Base-by-base conservation (phyloP, 805 yeast genomes). In the Schwanniomyces yamadae region DNA sequence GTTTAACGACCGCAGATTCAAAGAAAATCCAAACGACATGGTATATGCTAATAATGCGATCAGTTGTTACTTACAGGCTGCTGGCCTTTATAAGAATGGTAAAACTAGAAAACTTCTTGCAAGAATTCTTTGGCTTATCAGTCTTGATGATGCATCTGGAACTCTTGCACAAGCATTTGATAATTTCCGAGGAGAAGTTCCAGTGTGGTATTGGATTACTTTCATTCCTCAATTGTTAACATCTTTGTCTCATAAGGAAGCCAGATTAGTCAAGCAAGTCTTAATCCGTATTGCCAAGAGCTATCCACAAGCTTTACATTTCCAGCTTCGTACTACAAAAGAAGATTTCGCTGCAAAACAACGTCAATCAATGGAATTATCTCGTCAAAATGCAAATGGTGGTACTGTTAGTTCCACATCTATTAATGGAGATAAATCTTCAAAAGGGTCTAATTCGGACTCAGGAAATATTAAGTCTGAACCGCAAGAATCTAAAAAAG, bases 141-240 rank as follows among this genome's bases (percentile, higher is more conserved):
- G 96, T 42, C 69, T 91, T 61, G 98, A 93, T 60, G 96, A 93
- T 57, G 69, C 83, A 1, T 69, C 78, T 4, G 95, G 95, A 1
- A 76, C 89, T 0, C 69, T 93, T 31, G 78, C 95, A 0, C 80
- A 80, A 42, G 95, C 97, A 0, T 91, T 91, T 60, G 96, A 89
- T 37, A 80, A 84, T 33, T 93, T 87, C 58, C 78, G 90, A 44
- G 97, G 98, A 14, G 99, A 95, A 45, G 88, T 88, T 27, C 99
- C 99, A 4, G 96, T 91, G 2, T 93, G 99, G 99, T 91, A 91
- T 59, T 93, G 98, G 98, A 88, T 93, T 29, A 88, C 98, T 0
- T 93, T 84, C 52, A 89, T 93, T 47, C 99, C 99, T 2, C 99
- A 95, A 61, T 69, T 93, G 41, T 69, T 93, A 48, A 83, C 96